phyloP scores from a whole-genome alignment of 129 eudicot species.

The Helianthus annuus region DNA sequence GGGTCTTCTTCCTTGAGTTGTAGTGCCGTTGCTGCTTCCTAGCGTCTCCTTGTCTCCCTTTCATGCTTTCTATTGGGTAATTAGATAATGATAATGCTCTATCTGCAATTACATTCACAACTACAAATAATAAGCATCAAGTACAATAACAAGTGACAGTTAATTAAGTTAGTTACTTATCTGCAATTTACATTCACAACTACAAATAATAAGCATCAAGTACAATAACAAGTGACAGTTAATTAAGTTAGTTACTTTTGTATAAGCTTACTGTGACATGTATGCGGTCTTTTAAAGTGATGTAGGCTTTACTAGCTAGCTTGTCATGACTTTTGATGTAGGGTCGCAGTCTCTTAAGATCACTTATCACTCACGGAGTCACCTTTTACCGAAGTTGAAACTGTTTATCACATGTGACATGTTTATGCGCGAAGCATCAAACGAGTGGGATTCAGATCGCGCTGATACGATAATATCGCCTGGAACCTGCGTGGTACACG shows the following conservation, averaged over 20 bases:
- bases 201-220: not conserved
- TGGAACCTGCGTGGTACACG: conserved; percentile 53
- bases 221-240: not conserved
- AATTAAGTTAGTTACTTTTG: too few species aligned
- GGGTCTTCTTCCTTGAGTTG: too few species aligned
- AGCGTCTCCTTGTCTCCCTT: too few species aligned
- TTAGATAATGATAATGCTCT: conserved; percentile 94
- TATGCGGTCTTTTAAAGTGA: conserved; percentile 60
- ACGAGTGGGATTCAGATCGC: conserved; percentile 82
- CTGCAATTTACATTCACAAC: conserved; percentile 39
- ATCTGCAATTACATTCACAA: conserved; percentile 47
- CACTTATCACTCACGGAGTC: conserved; percentile 61
- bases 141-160: not conserved
- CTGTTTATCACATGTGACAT: conserved; percentile 76
- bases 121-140: not conserved
- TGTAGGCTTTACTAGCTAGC: conserved; percentile 56
- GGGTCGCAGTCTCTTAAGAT: conserved; percentile 67
- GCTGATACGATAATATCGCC: conserved; percentile 92
- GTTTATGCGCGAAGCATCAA: conserved; percentile 89
- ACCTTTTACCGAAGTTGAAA: conserved; percentile 77
- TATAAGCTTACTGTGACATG: conserved; percentile 71
- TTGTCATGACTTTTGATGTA: conserved; percentile 75
- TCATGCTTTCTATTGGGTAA: too few species aligned
- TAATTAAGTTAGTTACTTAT: conserved; percentile 13
- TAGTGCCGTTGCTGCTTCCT: too few species aligned